Percentiles rank a stretch among this genome's conserved stretches.
Conservation (phyloP, 2,329 filamentous ascomycete genomes). For the Xylaria sp. region DNA sequence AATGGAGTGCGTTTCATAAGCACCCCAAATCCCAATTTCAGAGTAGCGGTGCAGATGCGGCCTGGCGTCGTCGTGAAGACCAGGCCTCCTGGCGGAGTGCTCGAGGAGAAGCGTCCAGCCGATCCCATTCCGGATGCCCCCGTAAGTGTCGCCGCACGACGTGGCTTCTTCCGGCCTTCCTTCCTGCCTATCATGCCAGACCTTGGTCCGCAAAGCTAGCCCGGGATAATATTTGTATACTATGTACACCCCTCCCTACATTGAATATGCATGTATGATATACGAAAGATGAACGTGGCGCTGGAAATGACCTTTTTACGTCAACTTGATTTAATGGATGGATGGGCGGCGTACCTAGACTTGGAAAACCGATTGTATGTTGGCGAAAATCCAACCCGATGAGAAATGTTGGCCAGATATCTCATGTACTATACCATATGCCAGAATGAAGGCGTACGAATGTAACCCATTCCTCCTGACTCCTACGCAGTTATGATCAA, state of each 20-base stretch:
- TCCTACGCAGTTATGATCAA: not conserved
- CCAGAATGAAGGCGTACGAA: not conserved
- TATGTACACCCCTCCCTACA: conserved; percentile 2
- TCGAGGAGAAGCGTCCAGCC: too few relatives aligned
- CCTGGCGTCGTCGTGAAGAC: not conserved
- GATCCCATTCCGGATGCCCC: not conserved
- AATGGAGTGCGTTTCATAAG: not conserved
- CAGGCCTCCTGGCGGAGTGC: conserved; percentile 1
- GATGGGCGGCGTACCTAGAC: too few relatives aligned
- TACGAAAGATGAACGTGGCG: conserved; percentile 1
- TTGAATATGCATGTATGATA: conserved; percentile 3
- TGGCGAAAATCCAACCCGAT: not conserved
- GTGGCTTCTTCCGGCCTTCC: not conserved
- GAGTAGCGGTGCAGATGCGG: not conserved
- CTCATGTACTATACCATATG: not conserved
- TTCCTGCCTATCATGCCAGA: not conserved
- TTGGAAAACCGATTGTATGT: too few relatives aligned
- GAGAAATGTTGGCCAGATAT: not conserved
- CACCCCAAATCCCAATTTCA: rapidly evolving
- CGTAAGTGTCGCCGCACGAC: not conserved
- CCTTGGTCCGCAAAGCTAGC: not conserved
- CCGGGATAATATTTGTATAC: not conserved
- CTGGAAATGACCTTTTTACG: not conserved
- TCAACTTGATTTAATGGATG: not conserved
- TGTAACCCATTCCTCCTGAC: not conserved